A percentile compares a stretch with the other conserved stretches of the same genome.
Evolutionary conservation across 805 yeast species (phyloP).

Genomic region (Zygosaccharomyces bisporus): DNA sequence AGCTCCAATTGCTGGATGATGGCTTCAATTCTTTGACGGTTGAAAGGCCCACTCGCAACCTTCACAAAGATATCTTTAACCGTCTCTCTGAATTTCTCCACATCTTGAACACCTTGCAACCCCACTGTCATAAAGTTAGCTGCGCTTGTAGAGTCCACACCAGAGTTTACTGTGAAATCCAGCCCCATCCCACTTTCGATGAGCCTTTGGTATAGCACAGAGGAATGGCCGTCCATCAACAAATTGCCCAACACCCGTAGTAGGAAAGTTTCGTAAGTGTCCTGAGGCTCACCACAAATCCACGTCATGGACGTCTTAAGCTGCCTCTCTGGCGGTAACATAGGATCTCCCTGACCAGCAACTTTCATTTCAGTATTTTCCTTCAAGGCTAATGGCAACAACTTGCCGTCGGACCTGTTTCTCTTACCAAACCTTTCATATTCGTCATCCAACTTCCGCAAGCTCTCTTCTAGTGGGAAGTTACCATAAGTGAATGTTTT

Average conservation of each 20-base stretch:
- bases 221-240: constrained; percentile 85
- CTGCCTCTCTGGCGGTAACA: constrained; percentile 64
- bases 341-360: constrained; percentile 80
- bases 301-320: constrained; percentile 81
- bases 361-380: constrained; percentile 38
- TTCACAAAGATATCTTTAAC: constrained; percentile 47
- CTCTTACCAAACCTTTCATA: constrained; percentile 54
- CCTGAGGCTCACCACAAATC: constrained; percentile 73
- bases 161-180: constrained; percentile 84
- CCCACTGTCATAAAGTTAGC: constrained; percentile 80
- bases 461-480: constrained; percentile 57
- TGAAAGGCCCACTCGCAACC: constrained; percentile 45
- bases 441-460: constrained; percentile 51
- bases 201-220: constrained; percentile 81
- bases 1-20: constrained; percentile 85
- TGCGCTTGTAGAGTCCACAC: constrained; percentile 78
- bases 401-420: constrained; percentile 20
- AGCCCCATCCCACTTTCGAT: constrained; percentile 82
- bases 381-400: constrained; percentile 44
- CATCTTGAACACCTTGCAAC: constrained; percentile 65
- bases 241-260: constrained; percentile 67
- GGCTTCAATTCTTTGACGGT: constrained; percentile 67
- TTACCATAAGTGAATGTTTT: constrained; percentile 85
- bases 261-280: constrained; percentile 65
- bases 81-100: constrained; percentile 44